Base-by-base conservation (phyloP, 2,329 filamentous ascomycete species). In the Penicillium sp. region DNA sequence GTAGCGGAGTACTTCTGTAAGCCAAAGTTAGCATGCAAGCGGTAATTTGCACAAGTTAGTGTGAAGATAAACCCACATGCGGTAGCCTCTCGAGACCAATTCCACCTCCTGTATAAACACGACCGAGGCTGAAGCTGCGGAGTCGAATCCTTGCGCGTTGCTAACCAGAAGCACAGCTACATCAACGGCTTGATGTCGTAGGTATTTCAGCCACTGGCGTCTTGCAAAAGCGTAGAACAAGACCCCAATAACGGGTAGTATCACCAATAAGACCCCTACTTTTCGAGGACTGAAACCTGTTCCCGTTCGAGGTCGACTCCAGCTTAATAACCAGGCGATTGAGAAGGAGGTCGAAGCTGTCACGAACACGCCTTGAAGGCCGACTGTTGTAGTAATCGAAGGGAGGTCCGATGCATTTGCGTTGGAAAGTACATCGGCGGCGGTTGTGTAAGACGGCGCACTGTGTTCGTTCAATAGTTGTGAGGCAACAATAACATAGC, bases 61-160 rank as follows among this genome's bases (percentile, higher is more conserved):
- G 41, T 23, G 49, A 44, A 38, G 7, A 44, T 35, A 50, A 53
- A 80, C 88, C 76, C 78, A 92, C 88, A 97, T 84, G 78, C 91
- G 86, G 76, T 96, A 97, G 23, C 93, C 93, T 69, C 93, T 88
- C 31, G 93, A 96, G 29, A 97, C 93, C 35, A 97, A 84, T 79
- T 97, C 93, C n/a, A 97, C 93, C 78, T 97, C 93, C 75, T 97
- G 93, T 65, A 97, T 90, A 63, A 97, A 85, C 44, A 90, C 88
- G 59, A 97, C 82, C 2, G 91, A 90, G 35, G 91, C 90, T 45
- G 89, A 88, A 46, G 87, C 88, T 23, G 90, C 89, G 46, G 89
- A 87, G 76, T 97, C 93, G 69, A 96, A 92, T 54, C 89, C 88
- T 72, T 96, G 92, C 45, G 92, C 88, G 71, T 88, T 89, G 51